phyloP scores from a whole-genome alignment of 2,329 filamentous ascomycete genomes.

The Zopfia rhizophila region DNA sequence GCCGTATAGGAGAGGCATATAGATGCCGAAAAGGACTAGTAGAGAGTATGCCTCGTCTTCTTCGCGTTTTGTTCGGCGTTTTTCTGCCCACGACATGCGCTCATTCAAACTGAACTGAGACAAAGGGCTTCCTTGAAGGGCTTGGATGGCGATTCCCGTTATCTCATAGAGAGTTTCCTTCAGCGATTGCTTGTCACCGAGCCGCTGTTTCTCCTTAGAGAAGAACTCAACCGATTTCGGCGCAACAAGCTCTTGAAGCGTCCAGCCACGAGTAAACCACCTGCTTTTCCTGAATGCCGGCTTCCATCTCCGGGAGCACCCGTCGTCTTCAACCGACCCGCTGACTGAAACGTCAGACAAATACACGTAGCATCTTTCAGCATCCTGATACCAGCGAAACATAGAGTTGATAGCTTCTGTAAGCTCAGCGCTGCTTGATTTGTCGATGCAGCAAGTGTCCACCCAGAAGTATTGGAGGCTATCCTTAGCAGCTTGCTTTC shows the following conservation, averaged over 20 bases:
- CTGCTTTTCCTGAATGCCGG: slow-evolving; percentile 1
- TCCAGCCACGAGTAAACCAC: slow-evolving; percentile 7
- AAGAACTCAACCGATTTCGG: slow-evolving; percentile 5
- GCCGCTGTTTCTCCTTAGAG: no score
- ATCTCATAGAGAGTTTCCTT: no score
- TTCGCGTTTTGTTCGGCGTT: slow-evolving; percentile 16
- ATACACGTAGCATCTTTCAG: slow-evolving; percentile 16
- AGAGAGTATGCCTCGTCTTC: slow-evolving; percentile 24
- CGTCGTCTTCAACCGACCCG: not conserved
- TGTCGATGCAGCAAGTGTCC: slow-evolving; percentile 2
- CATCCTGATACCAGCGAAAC: no score
- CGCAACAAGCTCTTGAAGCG: slow-evolving; percentile 5
- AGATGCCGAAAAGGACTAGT: slow-evolving; percentile 21
- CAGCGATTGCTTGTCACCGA: no score
- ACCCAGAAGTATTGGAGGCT: no score
- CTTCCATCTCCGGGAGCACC: slow-evolving; percentile 1
- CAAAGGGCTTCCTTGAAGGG: no score
- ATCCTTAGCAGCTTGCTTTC: slow-evolving; percentile 9
- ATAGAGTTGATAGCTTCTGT: no score
- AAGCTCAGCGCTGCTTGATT: no score
- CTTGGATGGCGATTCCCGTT: no score
- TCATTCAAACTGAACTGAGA: no score
- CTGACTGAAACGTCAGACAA: slow-evolving; percentile 9
- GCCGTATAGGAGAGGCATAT: slow-evolving; percentile 12
- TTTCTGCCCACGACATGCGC: slow-evolving; percentile 25